These are phyloP conservation scores for Podospora appendiculata DNA, from an alignment of 495 filamentous ascomycete genomes.

Conservation along the genomic window DNA sequence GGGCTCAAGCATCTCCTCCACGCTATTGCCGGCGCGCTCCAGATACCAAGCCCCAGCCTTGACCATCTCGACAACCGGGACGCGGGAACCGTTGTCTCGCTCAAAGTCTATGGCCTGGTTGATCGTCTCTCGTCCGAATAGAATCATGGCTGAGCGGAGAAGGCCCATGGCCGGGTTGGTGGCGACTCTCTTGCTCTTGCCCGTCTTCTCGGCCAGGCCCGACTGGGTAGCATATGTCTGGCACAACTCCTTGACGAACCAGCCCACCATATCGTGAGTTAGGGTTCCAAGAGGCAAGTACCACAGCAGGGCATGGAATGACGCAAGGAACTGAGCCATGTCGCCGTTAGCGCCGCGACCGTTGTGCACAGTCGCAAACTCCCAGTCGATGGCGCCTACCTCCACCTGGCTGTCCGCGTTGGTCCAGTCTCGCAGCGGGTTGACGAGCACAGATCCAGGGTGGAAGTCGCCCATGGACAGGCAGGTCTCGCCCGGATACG, in stretches of 20 bases:
- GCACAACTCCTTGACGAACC: neutral
- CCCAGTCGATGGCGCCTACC: neutral
- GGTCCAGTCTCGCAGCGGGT: neutral
- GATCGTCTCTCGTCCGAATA: neutral
- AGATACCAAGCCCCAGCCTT: neutral
- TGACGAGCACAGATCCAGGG: neutral
- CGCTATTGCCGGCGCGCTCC: neutral
- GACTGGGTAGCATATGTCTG: neutral
- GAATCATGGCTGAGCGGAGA: neutral
- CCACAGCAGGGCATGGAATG: neutral
- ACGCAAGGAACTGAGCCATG: slow-evolving; percentile 1
- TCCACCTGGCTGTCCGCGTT: neutral
- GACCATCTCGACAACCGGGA: neutral
- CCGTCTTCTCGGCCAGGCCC: neutral
- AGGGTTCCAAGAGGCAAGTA: neutral
- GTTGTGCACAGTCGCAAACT: neutral
- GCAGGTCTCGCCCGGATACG: neutral
- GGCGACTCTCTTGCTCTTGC: neutral
- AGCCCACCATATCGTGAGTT: too few species aligned
- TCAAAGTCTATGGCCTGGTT: neutral
- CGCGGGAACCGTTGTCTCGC: neutral
- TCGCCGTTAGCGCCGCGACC: neutral
- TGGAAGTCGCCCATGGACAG: neutral
- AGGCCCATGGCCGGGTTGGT: neutral
- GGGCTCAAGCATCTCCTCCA: neutral